Evolutionary conservation across 2,329 filamentous ascomycete species (phyloP).

Genomic region (Pseudomassariella vexata): DNA sequence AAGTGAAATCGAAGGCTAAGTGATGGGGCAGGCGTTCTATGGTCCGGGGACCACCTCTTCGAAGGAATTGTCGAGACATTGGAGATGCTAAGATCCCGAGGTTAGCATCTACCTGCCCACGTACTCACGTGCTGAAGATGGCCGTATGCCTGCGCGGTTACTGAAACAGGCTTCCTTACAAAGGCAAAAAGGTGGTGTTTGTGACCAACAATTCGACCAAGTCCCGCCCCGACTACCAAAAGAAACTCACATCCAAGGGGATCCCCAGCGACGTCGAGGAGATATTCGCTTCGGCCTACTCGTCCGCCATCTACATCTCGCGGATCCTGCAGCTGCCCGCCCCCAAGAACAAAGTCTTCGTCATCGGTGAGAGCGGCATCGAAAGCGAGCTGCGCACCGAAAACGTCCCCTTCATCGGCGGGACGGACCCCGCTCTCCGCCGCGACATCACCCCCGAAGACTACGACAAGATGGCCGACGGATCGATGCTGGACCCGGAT

Average conservation of each 20-base stretch:
- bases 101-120: constrained; percentile 35
- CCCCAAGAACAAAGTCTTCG: constrained; percentile 87
- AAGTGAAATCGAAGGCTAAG: constrained; percentile 3
- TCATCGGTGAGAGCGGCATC: constrained; percentile 85
- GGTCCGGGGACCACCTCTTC: constrained; percentile 91
- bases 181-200: constrained; percentile 91
- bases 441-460: constrained; percentile 77
- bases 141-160: too few species aligned
- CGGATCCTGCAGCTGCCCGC: constrained; percentile 77
- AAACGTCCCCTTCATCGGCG: constrained; percentile 74
- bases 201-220: constrained; percentile 99
- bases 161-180: constrained; percentile 1
- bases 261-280: constrained; percentile 81
- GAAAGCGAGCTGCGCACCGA: constrained; percentile 83
- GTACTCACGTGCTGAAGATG: neutral
- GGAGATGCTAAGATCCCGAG: constrained; percentile 73
- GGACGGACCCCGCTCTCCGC: constrained; percentile 72
- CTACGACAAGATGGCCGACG: constrained; percentile 71
- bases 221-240: constrained; percentile 84
- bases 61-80: constrained; percentile 81
- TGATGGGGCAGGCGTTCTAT: constrained; percentile 67
- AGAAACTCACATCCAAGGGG: constrained; percentile 77
- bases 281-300: constrained; percentile 94
- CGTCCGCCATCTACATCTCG: constrained; percentile 89
- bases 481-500: constrained; percentile 73